Evolutionary conservation across 495 filamentous ascomycete genomes (phyloP), one percentile per base, ranked within the genome.

Genomic region (Aspergillus homomorphus): DNA sequence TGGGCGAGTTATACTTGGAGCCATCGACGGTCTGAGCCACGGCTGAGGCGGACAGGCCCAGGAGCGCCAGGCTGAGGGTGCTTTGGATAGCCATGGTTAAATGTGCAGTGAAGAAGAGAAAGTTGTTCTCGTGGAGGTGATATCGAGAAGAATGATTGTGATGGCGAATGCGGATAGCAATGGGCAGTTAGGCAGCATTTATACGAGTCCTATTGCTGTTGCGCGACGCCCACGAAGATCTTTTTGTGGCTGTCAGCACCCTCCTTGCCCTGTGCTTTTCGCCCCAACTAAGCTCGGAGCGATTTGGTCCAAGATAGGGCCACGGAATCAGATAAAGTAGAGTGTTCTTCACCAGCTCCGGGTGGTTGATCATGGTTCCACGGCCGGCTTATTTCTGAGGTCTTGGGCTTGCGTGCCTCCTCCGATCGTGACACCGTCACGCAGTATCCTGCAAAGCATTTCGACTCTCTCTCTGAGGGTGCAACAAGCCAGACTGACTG

Each of bases 1-100:
- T 57, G 43, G 70, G 68, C 22, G 60, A 60, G 44, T 71, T 49
- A 23, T 63, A 72, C 9, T 72, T 45, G 4, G 64, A 46, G 20
- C 70, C 70, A 33, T 66, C 50, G 0, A 71, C 66, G 0, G 20
- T 52, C 38, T 73, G 71, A 0, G 60, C 57, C 20, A 65, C 12
- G 0, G 54, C 57, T 1, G 56, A 54, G 52, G 51, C 48, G 5
- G 51, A 22, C 8, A 67, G 30, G 16, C 59, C 57, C 7, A 68
- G 42, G 19, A 30, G 4, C 15, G 23, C 48, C 21, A 51, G 24
- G 30, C 23, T 19, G 24, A 50, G 46, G 8, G 22, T 50, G 46
- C 21, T 50, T n/a, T 50, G 19, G 22, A 16, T 14, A 9, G 46
- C 46, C 46, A 50, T 50, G 1, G 2, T n/a, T 21, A 28, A 12